These are phyloP conservation scores for Pinguiococcus pyrenoidosus DNA, from an alignment of 108 stramenopile species.

Conservation along the genomic window DNA sequence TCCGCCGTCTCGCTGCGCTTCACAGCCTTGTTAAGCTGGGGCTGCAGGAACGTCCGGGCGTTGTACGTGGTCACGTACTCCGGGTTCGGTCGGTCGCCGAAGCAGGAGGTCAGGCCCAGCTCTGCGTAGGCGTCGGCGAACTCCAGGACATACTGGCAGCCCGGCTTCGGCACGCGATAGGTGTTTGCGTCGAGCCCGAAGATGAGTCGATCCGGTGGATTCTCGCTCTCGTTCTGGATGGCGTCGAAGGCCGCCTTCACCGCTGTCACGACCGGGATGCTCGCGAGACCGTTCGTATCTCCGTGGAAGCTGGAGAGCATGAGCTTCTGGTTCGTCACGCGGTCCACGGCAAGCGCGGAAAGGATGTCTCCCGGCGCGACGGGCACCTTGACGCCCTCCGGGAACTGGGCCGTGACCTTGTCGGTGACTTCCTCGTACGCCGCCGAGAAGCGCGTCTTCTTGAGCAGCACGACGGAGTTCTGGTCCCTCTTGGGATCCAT, in stretches of 20 bases:
- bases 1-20: conserved; percentile 41
- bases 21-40: conserved; percentile 76
- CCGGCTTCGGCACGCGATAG: conserved; percentile 54
- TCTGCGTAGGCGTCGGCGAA: conserved; percentile 44
- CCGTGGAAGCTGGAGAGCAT: conserved; percentile 60
- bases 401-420: conserved; percentile 37
- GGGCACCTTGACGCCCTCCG: conserved; percentile 45
- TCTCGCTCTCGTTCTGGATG: not conserved
- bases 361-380: conserved; percentile 65
- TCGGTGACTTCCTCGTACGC: conserved; percentile 46
- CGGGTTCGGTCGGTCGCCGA: conserved; percentile 55
- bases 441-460: conserved; percentile 37
- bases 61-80: conserved; percentile 57
- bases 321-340: conserved; percentile 1
- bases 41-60: conserved; percentile 58
- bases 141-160: conserved; percentile 51
- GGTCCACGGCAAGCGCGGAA: conserved; percentile 38
- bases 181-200: conserved; percentile 80
- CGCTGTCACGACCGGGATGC: conserved; percentile 57
- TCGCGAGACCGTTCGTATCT: conserved; percentile 74
- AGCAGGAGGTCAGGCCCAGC: conserved; percentile 48
- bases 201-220: conserved; percentile 27
- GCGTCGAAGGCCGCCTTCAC: conserved; percentile 31
- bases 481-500: conserved; percentile 62
- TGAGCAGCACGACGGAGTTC: conserved; percentile 61